Conservation (phyloP, 2,329 filamentous ascomycete species). For the Pestalotiopsis sp. region DNA sequence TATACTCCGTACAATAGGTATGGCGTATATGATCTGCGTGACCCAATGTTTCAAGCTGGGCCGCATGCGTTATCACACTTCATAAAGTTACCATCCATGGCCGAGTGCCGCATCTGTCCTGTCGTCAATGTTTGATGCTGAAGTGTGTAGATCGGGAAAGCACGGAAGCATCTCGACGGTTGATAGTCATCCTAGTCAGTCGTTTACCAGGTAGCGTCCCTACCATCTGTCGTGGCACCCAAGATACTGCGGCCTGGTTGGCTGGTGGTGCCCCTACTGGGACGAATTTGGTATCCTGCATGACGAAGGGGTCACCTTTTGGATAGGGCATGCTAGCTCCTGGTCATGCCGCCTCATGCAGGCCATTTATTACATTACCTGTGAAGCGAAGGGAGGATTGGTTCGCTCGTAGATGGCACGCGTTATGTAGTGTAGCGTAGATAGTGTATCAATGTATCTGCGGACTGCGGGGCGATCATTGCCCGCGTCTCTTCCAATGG, state of each 20-base stretch:
- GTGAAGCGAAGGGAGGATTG: background rate
- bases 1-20: background rate
- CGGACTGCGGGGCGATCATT: background rate
- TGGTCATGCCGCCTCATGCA: background rate
- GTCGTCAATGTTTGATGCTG: background rate
- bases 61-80: background rate
- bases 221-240: background rate
- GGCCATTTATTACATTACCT: background rate
- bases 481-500: background rate
- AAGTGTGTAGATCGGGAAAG: conserved; percentile 4
- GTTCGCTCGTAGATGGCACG: background rate
- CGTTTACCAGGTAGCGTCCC: background rate
- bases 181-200: background rate
- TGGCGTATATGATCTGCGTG: background rate
- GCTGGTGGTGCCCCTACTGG: background rate
- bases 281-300: background rate
- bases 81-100: background rate
- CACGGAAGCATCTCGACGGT: background rate
- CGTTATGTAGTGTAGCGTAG: background rate
- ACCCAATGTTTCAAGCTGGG: background rate
- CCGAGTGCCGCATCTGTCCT: background rate
- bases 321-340: background rate
- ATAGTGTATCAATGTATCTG: background rate
- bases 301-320: background rate
- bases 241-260: background rate